These are phyloP conservation scores for Trichopus zeylanicus DNA, from an alignment of 116 monocot genomes.

Conservation along the genomic window DNA sequence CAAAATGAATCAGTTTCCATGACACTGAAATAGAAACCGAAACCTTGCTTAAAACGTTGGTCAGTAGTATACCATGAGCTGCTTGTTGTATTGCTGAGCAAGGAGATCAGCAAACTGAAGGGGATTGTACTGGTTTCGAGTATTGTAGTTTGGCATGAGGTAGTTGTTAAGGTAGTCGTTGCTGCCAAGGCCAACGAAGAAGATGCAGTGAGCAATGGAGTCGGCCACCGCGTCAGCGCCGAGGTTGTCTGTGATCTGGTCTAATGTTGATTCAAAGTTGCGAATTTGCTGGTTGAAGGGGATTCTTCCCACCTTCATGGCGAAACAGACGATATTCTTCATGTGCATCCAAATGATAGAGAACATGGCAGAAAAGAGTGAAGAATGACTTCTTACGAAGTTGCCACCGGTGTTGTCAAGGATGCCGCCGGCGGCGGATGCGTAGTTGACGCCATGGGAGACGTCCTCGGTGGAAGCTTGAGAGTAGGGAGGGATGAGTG, in stretches of 20 bases:
- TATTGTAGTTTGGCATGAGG: slow-evolving; percentile 56
- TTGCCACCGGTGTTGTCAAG: slow-evolving; percentile 75
- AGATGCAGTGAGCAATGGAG: slow-evolving; percentile 32
- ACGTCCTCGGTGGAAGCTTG: slow-evolving; percentile 31
- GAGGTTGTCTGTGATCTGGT: slow-evolving; percentile 29
- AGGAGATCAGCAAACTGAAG: slow-evolving; percentile 42
- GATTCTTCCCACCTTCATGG: slow-evolving; percentile 9
- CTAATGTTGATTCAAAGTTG: slow-evolving; percentile 52
- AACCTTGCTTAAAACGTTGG: no score
- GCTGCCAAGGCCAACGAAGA: slow-evolving; percentile 63
- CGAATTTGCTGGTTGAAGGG: slow-evolving; percentile 65
- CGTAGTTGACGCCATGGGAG: slow-evolving; percentile 79
- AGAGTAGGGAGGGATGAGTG: slow-evolving; percentile 70
- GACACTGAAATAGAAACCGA: no score
- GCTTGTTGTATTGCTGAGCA: slow-evolving; percentile 28
- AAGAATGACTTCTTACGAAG: slow-evolving; percentile 35
- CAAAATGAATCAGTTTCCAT: no score
- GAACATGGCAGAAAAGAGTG: neutral
- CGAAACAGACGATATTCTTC: no score
- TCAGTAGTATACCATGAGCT: slow-evolving; percentile 53
- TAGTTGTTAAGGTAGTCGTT: slow-evolving; percentile 90
- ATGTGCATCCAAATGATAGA: no score
- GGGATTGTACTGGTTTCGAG: slow-evolving; percentile 28
- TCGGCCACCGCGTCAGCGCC: slow-evolving; percentile 23
- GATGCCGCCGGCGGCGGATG: slow-evolving; percentile 85